Base-by-base conservation (phyloP, 345 rosid species). In the Euphorbia lathyris region DNA sequence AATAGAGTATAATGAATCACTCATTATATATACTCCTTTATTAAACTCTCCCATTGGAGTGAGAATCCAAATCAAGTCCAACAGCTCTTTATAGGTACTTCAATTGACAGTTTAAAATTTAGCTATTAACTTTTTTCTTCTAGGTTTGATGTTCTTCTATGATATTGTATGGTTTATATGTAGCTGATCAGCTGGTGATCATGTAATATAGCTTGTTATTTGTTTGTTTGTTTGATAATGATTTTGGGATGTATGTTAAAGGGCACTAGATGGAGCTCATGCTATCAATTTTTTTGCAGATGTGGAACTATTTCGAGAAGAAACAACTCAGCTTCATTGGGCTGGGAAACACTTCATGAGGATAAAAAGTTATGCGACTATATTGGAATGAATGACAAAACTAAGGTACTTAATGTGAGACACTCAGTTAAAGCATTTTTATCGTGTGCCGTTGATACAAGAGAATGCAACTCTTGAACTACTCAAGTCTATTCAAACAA, bases 401-500 rank as follows among this genome's bases (percentile, higher is more conserved):
- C 76, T 26, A 73, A 66, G 76, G 76, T 73, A 63, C 27, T 13
- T n/a, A n/a, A n/a, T n/a, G 29, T 56, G 25, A 56, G 38, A 36
- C 62, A 58, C 20, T 0, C 17, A 38, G 4, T 62, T 13, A 11
- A n/a, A 20, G 29, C 11, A 34, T 59, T 38, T 40, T 42, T 91
- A 71, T n/a, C n/a, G n/a, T n/a, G n/a, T n/a, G n/a, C n/a, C n/a
- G n/a, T n/a, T n/a, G n/a, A n/a, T n/a, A n/a, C n/a, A n/a, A n/a
- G n/a, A n/a, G n/a, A n/a, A n/a, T n/a, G n/a, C n/a, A n/a, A n/a
- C n/a, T n/a, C n/a, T 73, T 9, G 90, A 91, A 34, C 83, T 94
- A 30, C 90, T 91, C 48, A 89, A 81, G 71, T 77, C 81, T 0
- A 78, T 84, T 77, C 95, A 90, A 71, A 73, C 89, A 38, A 94